Evolutionary conservation across 805 yeast genomes (phyloP).

Genomic region (Candida yuanshanica): DNA sequence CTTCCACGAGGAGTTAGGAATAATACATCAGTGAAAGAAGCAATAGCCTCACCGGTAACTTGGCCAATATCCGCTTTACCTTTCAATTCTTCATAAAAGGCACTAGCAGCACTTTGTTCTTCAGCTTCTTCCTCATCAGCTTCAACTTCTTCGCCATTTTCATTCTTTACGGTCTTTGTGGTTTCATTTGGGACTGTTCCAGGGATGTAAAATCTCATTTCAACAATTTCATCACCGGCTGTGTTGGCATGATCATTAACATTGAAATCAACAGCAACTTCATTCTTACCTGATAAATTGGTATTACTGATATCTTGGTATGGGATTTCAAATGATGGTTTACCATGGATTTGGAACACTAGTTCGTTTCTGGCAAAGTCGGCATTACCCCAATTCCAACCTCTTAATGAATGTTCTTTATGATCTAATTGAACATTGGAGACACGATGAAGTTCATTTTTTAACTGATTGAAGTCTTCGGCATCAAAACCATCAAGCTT

Average conservation of each 20-base stretch:
- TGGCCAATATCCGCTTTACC: conserved; percentile 94
- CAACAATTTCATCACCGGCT: conserved; percentile 95
- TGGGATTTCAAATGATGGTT: conserved; percentile 90
- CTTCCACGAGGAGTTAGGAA: conserved; percentile 98
- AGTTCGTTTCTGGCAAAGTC: conserved; percentile 91
- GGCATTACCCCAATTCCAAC: conserved; percentile 98
- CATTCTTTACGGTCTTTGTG: conserved; percentile 3
- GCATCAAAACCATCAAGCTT: conserved; percentile 88
- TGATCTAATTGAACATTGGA: conserved; percentile 71
- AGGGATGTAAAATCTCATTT: conserved; percentile 88
- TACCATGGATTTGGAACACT: conserved; percentile 76
- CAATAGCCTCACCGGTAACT: conserved; percentile 91
- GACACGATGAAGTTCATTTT: conserved; percentile 75
- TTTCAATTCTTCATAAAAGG: conserved; percentile 84
- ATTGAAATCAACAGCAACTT: conserved; percentile 85
- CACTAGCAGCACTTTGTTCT: conserved; percentile 69
- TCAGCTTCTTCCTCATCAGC: conserved; percentile 30
- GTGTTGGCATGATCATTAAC: conserved; percentile 46
- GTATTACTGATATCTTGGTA: conserved; percentile 75
- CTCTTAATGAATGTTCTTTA: conserved; percentile 88
- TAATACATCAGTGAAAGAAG: conserved; percentile 83
- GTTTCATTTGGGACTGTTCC: conserved; percentile 53
- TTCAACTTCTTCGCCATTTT: conserved; percentile 30
- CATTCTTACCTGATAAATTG: conserved; percentile 86
- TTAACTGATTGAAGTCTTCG: conserved; percentile 74